Evolutionary conservation across 306 rosid species (phyloP).

Genomic region (Neltuma alba): DNA sequence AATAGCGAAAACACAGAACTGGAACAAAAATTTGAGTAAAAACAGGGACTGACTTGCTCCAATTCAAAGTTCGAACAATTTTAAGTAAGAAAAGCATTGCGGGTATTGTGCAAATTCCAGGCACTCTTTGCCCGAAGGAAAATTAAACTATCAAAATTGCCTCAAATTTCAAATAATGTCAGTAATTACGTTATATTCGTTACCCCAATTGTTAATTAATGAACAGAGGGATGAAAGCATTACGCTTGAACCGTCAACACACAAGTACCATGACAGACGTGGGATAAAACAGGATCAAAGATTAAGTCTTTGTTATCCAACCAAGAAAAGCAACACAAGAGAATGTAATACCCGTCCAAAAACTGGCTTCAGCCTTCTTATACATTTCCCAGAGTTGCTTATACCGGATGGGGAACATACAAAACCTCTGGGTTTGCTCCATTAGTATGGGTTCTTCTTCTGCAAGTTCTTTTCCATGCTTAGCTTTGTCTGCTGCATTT

Average conservation of each 20-base stretch:
- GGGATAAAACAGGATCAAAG: neutral
- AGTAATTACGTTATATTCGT: slow-evolving; percentile 3
- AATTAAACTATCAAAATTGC: neutral
- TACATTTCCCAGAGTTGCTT: slow-evolving; percentile 92
- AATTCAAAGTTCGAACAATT: neutral
- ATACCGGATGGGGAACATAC: slow-evolving; percentile 82
- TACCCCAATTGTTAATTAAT: neutral
- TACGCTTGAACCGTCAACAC: neutral
- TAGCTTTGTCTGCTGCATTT: slow-evolving; percentile 34
- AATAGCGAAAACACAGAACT: neutral
- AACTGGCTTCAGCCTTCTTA: slow-evolving; percentile 92
- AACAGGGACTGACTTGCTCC: neutral
- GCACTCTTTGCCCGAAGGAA: neutral
- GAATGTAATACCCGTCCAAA: slow-evolving; percentile 82
- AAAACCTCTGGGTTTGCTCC: slow-evolving; percentile 79
- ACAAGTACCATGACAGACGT: neutral
- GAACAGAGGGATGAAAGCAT: neutral
- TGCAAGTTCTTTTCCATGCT: slow-evolving; percentile 15
- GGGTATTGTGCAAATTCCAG: neutral
- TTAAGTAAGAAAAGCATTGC: neutral
- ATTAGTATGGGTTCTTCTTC: slow-evolving; percentile 67
- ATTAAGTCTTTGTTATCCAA: slow-evolving; percentile 1
- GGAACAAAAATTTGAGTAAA: neutral
- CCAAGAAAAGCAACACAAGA: slow-evolving; percentile 4
- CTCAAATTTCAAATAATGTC: neutral